Percentiles rank a stretch among this genome's conserved stretches.
Evolutionary conservation across 495 filamentous ascomycete species (phyloP).

Genomic region (Neohortaea acidophila): DNA sequence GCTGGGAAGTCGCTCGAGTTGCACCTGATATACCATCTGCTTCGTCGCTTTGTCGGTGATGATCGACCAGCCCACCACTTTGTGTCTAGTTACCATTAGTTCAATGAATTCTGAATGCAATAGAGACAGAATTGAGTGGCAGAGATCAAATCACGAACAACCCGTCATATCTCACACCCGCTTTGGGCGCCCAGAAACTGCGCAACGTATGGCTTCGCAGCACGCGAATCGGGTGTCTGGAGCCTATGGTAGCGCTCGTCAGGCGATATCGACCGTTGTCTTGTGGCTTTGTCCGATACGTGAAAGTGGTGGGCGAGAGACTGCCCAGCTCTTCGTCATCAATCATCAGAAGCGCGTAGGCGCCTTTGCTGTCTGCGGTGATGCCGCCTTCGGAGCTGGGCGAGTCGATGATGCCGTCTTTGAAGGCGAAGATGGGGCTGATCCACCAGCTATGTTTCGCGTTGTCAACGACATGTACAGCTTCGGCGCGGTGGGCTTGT

Average conservation of each 20-base stretch:
- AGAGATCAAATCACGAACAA: conserved; percentile 16
- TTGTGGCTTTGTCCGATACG: conserved; percentile 16
- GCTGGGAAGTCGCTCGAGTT: conserved; percentile 18
- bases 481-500: too few relatives aligned
- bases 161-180: conserved; percentile 28
- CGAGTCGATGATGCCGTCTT: conserved; percentile 26
- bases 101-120: not conserved
- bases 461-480: not conserved
- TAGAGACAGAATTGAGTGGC: not conserved
- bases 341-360: conserved; percentile 26
- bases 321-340: conserved; percentile 20
- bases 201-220: conserved; percentile 23
- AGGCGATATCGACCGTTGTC: conserved; percentile 25
- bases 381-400: conserved; percentile 19
- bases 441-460: conserved; percentile 28
- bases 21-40: conserved; percentile 21
- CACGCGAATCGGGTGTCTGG: conserved; percentile 21
- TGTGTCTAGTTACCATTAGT: conserved; percentile 7
- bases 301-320: conserved; percentile 15
- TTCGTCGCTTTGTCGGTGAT: conserved; percentile 9
- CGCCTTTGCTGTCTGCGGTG: conserved; percentile 20
- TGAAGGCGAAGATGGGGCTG: conserved; percentile 24
- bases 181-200: conserved; percentile 24
- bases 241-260: conserved; percentile 17
- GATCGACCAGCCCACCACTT: conserved; percentile 20